phyloP scores from a whole-genome alignment of 2,329 filamentous ascomycete genomes.

The Chalara sp. region DNA sequence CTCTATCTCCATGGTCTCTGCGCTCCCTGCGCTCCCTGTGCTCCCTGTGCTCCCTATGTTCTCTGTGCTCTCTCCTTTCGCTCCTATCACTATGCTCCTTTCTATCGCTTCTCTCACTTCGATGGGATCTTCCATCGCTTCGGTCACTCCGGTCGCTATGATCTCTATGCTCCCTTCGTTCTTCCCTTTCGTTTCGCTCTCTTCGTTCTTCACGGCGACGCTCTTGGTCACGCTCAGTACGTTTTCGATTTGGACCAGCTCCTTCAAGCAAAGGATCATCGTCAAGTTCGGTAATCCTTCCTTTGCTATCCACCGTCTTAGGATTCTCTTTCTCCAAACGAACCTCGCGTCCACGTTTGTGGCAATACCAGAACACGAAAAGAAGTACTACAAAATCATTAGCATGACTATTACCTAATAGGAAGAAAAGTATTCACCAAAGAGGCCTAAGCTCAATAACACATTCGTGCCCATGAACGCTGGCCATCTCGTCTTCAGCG shows the following conservation, averaged over 20 bases:
- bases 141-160: neutral
- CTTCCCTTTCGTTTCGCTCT: neutral
- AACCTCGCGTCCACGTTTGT: slow-evolving; percentile 86
- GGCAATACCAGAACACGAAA: slow-evolving; percentile 96
- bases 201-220: neutral
- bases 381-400: slow-evolving; percentile 54
- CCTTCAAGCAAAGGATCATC: slow-evolving; percentile 10
- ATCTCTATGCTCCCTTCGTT: neutral
- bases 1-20: too few relatives aligned
- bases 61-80: too few relatives aligned
- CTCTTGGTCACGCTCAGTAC: neutral
- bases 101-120: too few relatives aligned
- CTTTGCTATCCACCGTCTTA: slow-evolving; percentile 12
- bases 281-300: slow-evolving; percentile 9
- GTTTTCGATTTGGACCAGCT: neutral
- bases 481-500: slow-evolving; percentile 80
- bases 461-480: slow-evolving; percentile 89
- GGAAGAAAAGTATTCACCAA: slow-evolving; percentile 52
- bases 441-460: slow-evolving; percentile 81
- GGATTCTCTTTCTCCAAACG: slow-evolving; percentile 45
- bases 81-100: too few relatives aligned
- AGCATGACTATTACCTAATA: neutral
- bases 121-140: too few relatives aligned
- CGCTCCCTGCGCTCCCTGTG: too few relatives aligned
- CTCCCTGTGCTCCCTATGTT: too few relatives aligned